These are phyloP conservation scores for Aschersonia sp. DNA, from an alignment of 2,329 filamentous ascomycete genomes.

Conservation along the genomic window DNA sequence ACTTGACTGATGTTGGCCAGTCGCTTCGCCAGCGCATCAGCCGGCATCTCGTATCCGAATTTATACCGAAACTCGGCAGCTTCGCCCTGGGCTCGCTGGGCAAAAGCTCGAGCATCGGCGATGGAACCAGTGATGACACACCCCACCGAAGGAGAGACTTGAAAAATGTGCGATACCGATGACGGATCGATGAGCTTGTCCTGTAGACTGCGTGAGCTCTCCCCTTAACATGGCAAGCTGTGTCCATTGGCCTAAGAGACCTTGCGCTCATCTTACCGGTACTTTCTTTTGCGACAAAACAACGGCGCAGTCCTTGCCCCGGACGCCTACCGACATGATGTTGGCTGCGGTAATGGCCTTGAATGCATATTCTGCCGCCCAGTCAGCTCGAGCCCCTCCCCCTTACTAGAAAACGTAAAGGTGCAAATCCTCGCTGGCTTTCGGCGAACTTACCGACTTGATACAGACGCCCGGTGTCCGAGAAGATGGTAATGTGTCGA, in stretches of 20 bases:
- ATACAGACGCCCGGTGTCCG: slow-evolving; percentile 93
- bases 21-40: slow-evolving; percentile 89
- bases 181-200: slow-evolving; percentile 98
- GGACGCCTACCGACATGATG: slow-evolving; percentile 92
- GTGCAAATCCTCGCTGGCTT: too few relatives aligned
- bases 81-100: slow-evolving; percentile 85
- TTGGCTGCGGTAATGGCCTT: slow-evolving; percentile 99
- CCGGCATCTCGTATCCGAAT: slow-evolving; percentile 98
- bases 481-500: slow-evolving; percentile 99
- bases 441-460: slow-evolving; percentile 75
- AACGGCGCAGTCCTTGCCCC: slow-evolving; percentile 94
- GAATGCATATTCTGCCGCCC: slow-evolving; percentile 86
- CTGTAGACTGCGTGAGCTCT: slow-evolving; percentile 28
- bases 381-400: not conserved
- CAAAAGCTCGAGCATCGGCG: slow-evolving; percentile 86
- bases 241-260: not conserved
- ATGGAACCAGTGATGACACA: slow-evolving; percentile 99
- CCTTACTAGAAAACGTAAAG: too few relatives aligned
- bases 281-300: slow-evolving; percentile 99
- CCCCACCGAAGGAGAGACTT: slow-evolving; percentile 87
- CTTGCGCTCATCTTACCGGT: slow-evolving; percentile 50
- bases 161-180: slow-evolving; percentile 96
- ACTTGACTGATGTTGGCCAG: slow-evolving; percentile 99
- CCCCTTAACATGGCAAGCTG: too few relatives aligned
- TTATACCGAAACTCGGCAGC: slow-evolving; percentile 98